Evolutionary conservation across 2,329 filamentous ascomycete genomes (phyloP), one percentile per base, ranked within the genome.

Genomic region (Scedosporium apiospermum): DNA sequence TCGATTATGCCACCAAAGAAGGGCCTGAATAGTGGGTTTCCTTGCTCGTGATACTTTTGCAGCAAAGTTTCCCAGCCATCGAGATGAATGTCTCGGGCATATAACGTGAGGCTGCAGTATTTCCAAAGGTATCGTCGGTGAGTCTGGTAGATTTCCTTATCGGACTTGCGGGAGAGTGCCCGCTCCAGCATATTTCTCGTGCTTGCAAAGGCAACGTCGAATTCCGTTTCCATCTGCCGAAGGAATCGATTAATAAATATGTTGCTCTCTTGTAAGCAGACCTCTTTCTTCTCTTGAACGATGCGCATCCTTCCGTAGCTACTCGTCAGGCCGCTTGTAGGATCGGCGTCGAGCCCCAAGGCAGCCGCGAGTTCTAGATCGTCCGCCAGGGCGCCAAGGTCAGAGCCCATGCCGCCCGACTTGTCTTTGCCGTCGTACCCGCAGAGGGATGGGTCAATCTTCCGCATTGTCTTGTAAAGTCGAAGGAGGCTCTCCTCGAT

Each of bases 231-330:
- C 83, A 98, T 89, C 72, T 93, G 93, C 61, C 90, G 87, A 66
- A 89, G 87, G 14, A 97, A 79, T 57, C 93, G 85, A 65, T 87
- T 85, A 69, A 96, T 82, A 71, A 98, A 97, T 61, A 84, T 76
- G 23, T 82, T 78, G 67, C 88, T 91, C 71, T 96, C 90, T 14
- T 86, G 81, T 63, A 88, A 80, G 70, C 97, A 99, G 71, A 91
- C 88, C 66, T 96, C 89, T 73, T 92, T 95, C 82, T 96, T 97
- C 74, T 98, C 92, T 68, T 92, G 90, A 27, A 99, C 85, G 49
- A 96, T 93, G 62, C 90, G 87, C 93, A 99, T 98, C 67, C 91
- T 88, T 41, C 90, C 91, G 65, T 88, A 91, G 69, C 91, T 89
- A 60, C 83, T 87, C 68, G 89, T 87, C 44, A 89, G 84, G 4